These are phyloP conservation scores for Saccharomyces hybrid DNA, from an alignment of 1,139 yeast species.

Conservation along the genomic window DNA sequence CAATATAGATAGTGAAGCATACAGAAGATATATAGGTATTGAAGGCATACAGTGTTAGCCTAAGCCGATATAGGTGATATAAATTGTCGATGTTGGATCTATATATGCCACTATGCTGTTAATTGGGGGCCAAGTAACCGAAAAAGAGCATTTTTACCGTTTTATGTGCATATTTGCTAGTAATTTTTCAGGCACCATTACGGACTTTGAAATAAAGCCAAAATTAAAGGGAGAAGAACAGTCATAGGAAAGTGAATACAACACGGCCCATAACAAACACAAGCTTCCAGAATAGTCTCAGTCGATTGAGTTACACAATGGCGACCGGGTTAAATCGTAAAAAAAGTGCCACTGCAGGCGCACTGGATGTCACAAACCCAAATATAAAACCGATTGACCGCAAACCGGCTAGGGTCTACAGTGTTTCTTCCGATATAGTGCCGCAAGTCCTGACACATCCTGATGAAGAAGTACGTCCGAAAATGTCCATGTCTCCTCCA, in stretches of 20 bases:
- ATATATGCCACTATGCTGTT: background rate
- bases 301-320: background rate
- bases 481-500: constrained; percentile 6
- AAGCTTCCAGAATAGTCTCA: background rate
- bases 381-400: background rate
- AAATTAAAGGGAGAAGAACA: background rate
- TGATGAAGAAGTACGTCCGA: constrained; percentile 9
- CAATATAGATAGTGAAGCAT: background rate
- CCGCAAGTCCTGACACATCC: constrained; percentile 16
- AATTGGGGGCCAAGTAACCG: background rate
- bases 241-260: background rate
- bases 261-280: background rate
- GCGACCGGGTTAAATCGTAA: background rate
- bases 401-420: constrained; percentile 11
- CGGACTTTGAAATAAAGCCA: background rate
- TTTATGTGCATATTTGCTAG: background rate
- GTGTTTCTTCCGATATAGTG: constrained; percentile 17
- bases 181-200: background rate
- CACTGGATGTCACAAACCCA: background rate
- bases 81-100: background rate
- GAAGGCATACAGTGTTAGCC: no score
- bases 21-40: no score
- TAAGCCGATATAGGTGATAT: background rate
- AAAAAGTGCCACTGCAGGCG: background rate
- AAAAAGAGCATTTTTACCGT: background rate